Evolutionary conservation across 805 yeast genomes (phyloP), one percentile per base, ranked within the genome.

Genomic region (Metschnikowia henanensis): DNA sequence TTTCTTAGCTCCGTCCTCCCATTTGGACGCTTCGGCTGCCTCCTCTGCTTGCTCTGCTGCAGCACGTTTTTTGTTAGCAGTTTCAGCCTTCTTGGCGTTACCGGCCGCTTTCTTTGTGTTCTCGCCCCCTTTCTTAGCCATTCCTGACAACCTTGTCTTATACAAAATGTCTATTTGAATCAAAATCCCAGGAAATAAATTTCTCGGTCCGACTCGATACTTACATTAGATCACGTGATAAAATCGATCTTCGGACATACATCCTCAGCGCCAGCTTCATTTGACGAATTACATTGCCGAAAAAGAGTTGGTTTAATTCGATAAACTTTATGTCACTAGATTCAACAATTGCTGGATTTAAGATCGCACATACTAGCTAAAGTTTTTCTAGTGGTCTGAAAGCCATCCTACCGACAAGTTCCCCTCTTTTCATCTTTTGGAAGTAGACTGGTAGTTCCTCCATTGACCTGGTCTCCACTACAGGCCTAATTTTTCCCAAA

Each of bases 1-100:
- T 59, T 80, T 80, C 70, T 86, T 86, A 20, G 87, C 56, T 25
- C 94, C 95, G 18, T 81, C 72, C 3, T 76, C 79, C 94, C 94
- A 86, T 50, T 77, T 72, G 13, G 74, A 73, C 22, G 77, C 82
- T 55, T 86, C 91, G 1, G 65, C 76, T 1, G 75, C 77, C 32
- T 71, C 83, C 6, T 57, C 61, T 20, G 65, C 67, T 5, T 70
- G 72, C 2, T 64, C 71, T n/a, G 71, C 77, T 10, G 70, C 85
- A 30, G 71, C 75, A 36, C 72, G 67, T 64, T 83, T 83, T 57
- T 74, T 73, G 52, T 68, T 72, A 19, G 87, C 86, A 9, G 73
- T 71, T 30, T 81, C 88, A 1, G 86, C 86, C 65, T 83, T 83
- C 47, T 70, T 73, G 37, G 85, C 86, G 52, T 81, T 78, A 22